Evolutionary conservation across 2,329 filamentous ascomycete genomes (phyloP).

Genomic region (Rhinocladiella similis): DNA sequence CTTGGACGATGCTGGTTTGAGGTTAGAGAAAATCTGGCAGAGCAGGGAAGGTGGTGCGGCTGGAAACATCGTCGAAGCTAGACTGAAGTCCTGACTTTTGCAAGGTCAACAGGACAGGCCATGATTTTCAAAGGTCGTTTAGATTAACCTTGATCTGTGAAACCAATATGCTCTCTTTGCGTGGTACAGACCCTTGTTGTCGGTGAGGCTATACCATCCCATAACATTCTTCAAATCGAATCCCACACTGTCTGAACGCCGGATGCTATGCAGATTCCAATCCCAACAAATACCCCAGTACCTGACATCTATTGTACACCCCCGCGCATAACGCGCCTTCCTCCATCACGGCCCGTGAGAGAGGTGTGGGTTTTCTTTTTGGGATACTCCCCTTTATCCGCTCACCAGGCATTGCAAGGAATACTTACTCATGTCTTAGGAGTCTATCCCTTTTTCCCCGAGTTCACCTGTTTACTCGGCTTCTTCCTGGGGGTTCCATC

Average conservation of each 20-base stretch:
- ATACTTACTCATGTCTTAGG: too few relatives aligned
- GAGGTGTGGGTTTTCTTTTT: too few relatives aligned
- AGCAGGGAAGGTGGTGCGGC: slow-evolving; percentile 14
- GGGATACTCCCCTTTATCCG: too few relatives aligned
- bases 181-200: too few relatives aligned
- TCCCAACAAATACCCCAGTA: background rate
- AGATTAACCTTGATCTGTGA: background rate
- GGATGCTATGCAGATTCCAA: slow-evolving; percentile 5
- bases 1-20: slow-evolving; percentile 28
- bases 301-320: background rate
- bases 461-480: slow-evolving; percentile 9
- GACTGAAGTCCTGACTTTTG: slow-evolving; percentile 10
- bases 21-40: slow-evolving; percentile 31
- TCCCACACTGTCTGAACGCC: background rate
- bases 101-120: background rate
- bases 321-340: background rate
- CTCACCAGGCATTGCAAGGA: too few relatives aligned
- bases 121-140: too few relatives aligned
- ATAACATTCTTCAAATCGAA: too few relatives aligned
- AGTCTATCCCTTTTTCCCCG: slow-evolving; percentile 14
- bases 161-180: too few relatives aligned
- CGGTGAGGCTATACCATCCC: too few relatives aligned
- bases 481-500: slow-evolving; percentile 19
- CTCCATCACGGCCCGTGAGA: background rate
- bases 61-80: slow-evolving; percentile 31